Percentiles rank a stretch among this genome's conserved stretches.
Evolutionary conservation across 2,329 filamentous ascomycete species (phyloP).

Genomic region (Fusarium camptoceras): DNA sequence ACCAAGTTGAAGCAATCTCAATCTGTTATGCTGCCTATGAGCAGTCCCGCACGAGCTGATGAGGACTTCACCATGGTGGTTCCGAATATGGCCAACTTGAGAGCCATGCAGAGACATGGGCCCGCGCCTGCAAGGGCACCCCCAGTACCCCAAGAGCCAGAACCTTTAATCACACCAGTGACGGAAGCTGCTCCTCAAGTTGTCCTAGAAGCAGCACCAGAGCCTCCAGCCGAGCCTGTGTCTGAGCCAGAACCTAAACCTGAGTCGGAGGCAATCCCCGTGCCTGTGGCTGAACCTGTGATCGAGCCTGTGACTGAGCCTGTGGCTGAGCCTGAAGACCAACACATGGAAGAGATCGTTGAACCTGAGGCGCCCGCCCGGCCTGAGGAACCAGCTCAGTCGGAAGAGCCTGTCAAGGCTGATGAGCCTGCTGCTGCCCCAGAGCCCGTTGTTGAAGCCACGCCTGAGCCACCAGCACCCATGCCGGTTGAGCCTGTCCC

Average conservation of each 20-base stretch:
- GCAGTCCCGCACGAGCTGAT: conserved; percentile 61
- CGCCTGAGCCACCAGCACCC: conserved; percentile 6
- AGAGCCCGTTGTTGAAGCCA: conserved; percentile 28
- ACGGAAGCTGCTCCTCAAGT: conserved; percentile 22
- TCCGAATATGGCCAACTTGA: conserved; percentile 58
- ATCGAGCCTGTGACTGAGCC: not conserved
- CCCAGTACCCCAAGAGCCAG: conserved; percentile 22
- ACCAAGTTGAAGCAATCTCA: conserved; percentile 53
- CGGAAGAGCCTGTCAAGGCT: not conserved
- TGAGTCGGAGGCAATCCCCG: not conserved
- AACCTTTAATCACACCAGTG: conserved; percentile 24
- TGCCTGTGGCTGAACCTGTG: not conserved
- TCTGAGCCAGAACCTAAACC: not conserved
- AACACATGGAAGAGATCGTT: conserved; percentile 39
- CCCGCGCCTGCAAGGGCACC: conserved; percentile 35
- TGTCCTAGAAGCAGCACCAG: conserved; percentile 6
- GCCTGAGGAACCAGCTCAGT: not conserved
- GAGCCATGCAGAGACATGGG: conserved; percentile 41
- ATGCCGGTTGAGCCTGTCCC: conserved; percentile 21
- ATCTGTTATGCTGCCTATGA: conserved; percentile 43
- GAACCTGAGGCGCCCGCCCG: not conserved
- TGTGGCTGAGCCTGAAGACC: conserved; percentile 50
- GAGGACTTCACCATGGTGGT: conserved; percentile 67
- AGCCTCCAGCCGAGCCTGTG: conserved; percentile 1
- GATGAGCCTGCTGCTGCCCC: not conserved